Percentiles rank a stretch among this genome's conserved stretches.
Evolutionary conservation across 2,329 filamentous ascomycete genomes (phyloP).

Genomic region (Bisporella sp.): DNA sequence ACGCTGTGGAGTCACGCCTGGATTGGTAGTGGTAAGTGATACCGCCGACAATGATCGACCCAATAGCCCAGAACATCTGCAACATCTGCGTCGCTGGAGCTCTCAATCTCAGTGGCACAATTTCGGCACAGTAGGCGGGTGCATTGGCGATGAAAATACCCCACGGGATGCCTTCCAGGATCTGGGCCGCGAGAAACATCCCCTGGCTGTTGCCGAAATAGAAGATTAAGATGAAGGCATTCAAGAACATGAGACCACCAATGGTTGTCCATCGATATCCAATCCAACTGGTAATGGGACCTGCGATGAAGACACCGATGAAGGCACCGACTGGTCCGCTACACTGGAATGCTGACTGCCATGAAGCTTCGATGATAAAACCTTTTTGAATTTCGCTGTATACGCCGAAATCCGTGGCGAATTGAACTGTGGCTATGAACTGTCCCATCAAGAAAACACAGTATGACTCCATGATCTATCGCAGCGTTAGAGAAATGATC

Average conservation of each 20-base stretch:
- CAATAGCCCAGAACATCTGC: conserved; percentile 62
- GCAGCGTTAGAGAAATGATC: conserved; percentile 7
- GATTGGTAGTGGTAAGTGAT: conserved; percentile 48
- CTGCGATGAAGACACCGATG: conserved; percentile 51
- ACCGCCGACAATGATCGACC: conserved; percentile 51
- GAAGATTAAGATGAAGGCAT: conserved; percentile 34
- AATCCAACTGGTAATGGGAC: conserved; percentile 50
- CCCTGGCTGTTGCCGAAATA: conserved; percentile 35
- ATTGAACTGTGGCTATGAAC: conserved; percentile 45
- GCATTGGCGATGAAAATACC: conserved; percentile 60
- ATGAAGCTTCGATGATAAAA: conserved; percentile 41
- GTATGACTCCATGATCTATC: conserved; percentile 57
- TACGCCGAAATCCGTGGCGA: conserved; percentile 41
- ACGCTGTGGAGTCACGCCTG: conserved; percentile 27
- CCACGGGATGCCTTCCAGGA: conserved; percentile 57
- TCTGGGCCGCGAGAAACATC: conserved; percentile 45
- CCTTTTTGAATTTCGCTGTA: conserved; percentile 16
- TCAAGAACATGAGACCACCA: conserved; percentile 46
- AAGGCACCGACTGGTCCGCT: conserved; percentile 51
- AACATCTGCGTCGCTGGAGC: conserved; percentile 54
- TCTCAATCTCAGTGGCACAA: conserved; percentile 50
- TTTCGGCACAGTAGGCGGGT: conserved; percentile 55
- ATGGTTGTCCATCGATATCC: conserved; percentile 55
- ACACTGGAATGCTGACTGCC: conserved; percentile 51
- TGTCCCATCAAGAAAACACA: conserved; percentile 54